Base-by-base conservation (phyloP, 352 stramenopile species). In the Plasmopara halstedii region DNA sequence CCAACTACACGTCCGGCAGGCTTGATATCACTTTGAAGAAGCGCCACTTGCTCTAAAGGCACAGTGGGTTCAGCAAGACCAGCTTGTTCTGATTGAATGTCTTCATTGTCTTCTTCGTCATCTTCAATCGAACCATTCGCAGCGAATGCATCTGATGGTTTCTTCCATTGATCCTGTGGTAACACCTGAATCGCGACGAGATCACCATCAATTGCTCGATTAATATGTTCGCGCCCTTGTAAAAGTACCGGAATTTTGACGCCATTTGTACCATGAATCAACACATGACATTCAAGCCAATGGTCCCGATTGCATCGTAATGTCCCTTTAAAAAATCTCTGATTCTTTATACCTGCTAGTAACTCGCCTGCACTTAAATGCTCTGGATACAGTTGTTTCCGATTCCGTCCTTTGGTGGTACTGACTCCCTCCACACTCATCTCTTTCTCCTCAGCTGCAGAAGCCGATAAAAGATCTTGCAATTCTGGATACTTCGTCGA, bases 171-270 rank as follows among this genome's bases (percentile, higher is more conserved):
- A 0, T 62, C 58, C 46, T 97, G 79, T 4, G 85, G 69, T 36
- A 98, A 64, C 36, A 99, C 51, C 53, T 97, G 79, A 51, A 99
- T 91, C 1, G 87, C 94, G 1, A 99, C 96, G n/a, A 98, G 56
- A 65, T 99, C 97, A 14, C 96, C 97, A 62, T 99, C 96, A 43
- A 99, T 87, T 5, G 94, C 95, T 34, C 97, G 83, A 67, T 99
- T 99, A 26, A 98, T 94, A 62, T 98, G 64, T 43, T 89, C 71
- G 4, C 70, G 72, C 21, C 79, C 75, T 44, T 87, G 69, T 11
- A 90, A 57, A 20, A 90, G 47, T 42, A 90, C 75, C 2, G 79
- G 79, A 5, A 90, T 67, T 43, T 79, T 79, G 4, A 78, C 68
- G 1, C 70, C 71, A 17, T 81, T 73, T 0, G 63, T 56, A 9